Base-by-base conservation (phyloP, 2,329 filamentous ascomycete species). In the Diaporthe ilicicola region DNA sequence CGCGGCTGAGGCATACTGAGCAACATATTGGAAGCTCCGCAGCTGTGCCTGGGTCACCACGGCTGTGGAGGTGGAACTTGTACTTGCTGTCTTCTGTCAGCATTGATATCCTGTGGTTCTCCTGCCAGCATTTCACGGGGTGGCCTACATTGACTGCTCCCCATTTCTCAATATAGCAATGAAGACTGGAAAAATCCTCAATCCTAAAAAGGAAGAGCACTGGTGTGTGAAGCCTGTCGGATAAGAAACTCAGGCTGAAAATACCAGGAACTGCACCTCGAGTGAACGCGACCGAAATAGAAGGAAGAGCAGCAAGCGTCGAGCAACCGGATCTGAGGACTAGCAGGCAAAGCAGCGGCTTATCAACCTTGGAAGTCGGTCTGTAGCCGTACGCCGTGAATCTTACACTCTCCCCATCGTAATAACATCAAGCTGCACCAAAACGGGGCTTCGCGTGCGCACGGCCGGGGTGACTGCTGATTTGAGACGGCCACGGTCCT, bases 1-100 rank as follows among this genome's bases (percentile, higher is more conserved):
- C 4, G 75, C 71, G 15, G 76, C 75, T 15, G 72, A 61, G 4
- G 75, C 74, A 48, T 74, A 74, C 65, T 77, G 72, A 7, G 75
- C 70, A 34, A 76, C 74, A 4, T 72, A 70, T 24, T 73, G 62
- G 67, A 77, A 76, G 42, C 72, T 73, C 54, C 72, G 42, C 29
- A 77, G 39, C 42, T 62, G 56, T 62, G 39, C 56, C 42, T 62
- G 39, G 19, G 56, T 62, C 12, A 42, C 42, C 19, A 46, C 39
- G 39, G 27, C 12, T 7, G 56, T 29, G 10, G 56, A 62, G 39
- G 39, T 42, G 27, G 56, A 62, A 22, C 19, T 34, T 1, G 56
- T 19, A 46, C 27, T 62, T 32, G 56, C 56, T 62, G 5, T 17
- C 22, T 8, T 46, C 3, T 62, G 19, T 62, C 27, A 62, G 39